phyloP scores from a whole-genome alignment of 495 filamentous ascomycete genomes.

The Chlorociboria aeruginascens region DNA sequence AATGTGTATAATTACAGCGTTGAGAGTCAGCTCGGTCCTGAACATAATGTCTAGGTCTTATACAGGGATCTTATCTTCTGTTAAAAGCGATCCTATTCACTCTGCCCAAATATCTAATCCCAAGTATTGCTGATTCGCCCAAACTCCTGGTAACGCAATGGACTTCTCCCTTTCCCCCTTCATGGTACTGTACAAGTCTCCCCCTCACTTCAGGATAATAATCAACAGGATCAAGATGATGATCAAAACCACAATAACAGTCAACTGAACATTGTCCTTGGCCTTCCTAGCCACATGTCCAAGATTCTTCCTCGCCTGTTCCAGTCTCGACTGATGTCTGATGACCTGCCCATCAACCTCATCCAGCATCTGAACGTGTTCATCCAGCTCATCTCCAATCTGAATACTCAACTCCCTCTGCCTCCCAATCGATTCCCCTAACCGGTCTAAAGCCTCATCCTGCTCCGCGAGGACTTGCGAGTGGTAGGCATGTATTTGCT shows the following conservation, averaged over 20 bases:
- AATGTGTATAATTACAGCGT: no score
- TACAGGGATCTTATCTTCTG: no score
- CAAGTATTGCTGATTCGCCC: conserved; percentile 7
- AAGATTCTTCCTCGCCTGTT: conserved; percentile 59
- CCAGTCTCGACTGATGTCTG: conserved; percentile 62
- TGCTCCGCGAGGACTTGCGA: conserved; percentile 67
- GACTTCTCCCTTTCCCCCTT: background rate
- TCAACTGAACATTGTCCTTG: conserved; percentile 69
- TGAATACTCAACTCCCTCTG: conserved; percentile 89
- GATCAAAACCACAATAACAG: conserved; percentile 63
- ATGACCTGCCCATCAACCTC: conserved; percentile 76
- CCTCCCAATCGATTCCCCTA: conserved; percentile 77
- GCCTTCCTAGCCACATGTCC: conserved; percentile 58
- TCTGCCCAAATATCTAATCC: background rate
- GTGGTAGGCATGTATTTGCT: conserved; percentile 83
- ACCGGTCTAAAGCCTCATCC: conserved; percentile 80
- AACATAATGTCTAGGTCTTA: no score
- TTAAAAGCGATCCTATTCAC: background rate
- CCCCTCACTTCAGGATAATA: conserved; percentile 55
- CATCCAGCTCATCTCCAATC: conserved; percentile 92
- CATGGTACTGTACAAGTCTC: background rate
- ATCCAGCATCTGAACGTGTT: conserved; percentile 77
- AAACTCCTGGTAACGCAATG: conserved; percentile 16
- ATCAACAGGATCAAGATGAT: conserved; percentile 68
- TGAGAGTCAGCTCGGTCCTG: no score